Base-by-base conservation (phyloP, 352 stramenopile genomes). In the Pythium apleroticum region DNA sequence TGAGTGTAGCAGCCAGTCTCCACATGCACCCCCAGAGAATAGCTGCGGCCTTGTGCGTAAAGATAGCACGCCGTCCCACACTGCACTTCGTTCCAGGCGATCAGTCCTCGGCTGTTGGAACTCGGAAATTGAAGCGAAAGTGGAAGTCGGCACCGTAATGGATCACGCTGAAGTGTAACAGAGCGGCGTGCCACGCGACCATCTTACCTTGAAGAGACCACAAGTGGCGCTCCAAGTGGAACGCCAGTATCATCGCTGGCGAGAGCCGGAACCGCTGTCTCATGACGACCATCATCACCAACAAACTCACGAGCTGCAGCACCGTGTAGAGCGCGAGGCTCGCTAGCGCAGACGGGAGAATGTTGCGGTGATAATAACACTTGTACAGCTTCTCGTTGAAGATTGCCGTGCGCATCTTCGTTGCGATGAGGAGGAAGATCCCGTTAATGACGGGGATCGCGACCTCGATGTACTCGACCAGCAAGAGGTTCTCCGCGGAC, bases 401-500 rank as follows among this genome's bases (percentile, higher is more conserved):
- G 17, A 24, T 43, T 1, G 62, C 53, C 19, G 54, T 52, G 4
- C 37, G 14, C n/a, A 68, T n/a, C 20, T 63, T 53, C 0, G 43
- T n/a, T 12, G 62, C 62, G 3, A 63, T 14, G 24, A 60, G 19
- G 1, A 69, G 15, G 49, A 64, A 64, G 1, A 59, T 12, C 2
- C 3, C 56, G 49, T 60, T 63, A 20, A 48, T 27, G 3, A 53
- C 24, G 0, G 55, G 63, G 4, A 69, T 43, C 0, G 17, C 48
- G 25, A 68, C 53, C 54, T 68, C 53, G n/a, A 68, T 46, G 19
- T 63, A 68, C 62, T 68, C 63, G 31, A 64, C 55, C 0, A 64
- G 55, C 8, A 69, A 35, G 3, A 69, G 58, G 9, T 50, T 56
- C 25, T 60, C 55, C 6, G 63, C 63, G 0, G 31, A 14, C 9